Conservation (phyloP, 2,329 filamentous ascomycete species). For the Diplodia intermedia region DNA sequence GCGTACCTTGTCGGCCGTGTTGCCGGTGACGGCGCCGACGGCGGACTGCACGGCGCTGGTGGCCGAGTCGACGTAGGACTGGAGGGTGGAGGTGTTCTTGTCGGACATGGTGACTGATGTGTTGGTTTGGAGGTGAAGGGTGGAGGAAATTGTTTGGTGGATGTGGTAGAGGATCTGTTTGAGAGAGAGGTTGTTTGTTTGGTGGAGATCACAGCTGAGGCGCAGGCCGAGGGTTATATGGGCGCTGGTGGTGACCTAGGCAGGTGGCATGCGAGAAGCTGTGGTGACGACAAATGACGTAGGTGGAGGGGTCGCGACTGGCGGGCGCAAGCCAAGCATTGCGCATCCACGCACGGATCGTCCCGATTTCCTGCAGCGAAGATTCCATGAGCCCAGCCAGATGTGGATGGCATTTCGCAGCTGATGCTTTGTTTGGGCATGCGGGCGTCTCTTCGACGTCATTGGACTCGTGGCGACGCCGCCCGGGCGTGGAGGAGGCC, state of each 20-base stretch:
- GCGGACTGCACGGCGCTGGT: constrained; percentile 75
- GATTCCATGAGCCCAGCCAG: not conserved
- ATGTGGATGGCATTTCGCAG: not conserved
- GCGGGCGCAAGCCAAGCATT: constrained; percentile 8
- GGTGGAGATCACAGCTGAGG: not conserved
- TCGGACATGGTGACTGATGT: constrained; percentile 54
- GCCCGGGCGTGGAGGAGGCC: not conserved
- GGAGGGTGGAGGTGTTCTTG: constrained; percentile 74
- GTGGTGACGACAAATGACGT: constrained; percentile 22
- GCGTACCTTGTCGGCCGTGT: constrained; percentile 67
- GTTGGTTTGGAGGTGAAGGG: not conserved
- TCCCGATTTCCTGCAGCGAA: constrained; percentile 8
- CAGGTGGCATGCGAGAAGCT: constrained; percentile 2
- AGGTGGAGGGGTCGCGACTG: constrained; percentile 19
- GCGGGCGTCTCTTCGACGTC: constrained; percentile 4
- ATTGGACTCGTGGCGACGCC: constrained; percentile 11
- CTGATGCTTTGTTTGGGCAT: not conserved
- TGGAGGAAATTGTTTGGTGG: not conserved
- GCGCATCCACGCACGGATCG: constrained; percentile 23
- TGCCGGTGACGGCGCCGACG: constrained; percentile 76
- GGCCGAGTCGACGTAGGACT: constrained; percentile 71
- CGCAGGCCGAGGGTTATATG: not conserved
- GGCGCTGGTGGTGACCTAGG: not conserved
- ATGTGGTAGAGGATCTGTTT: too few relatives aligned
- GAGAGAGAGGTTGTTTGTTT: constrained; percentile 18